These are phyloP conservation scores for Claviceps sp. DNA, from an alignment of 2,329 filamentous ascomycete species.

Conservation along the genomic window DNA sequence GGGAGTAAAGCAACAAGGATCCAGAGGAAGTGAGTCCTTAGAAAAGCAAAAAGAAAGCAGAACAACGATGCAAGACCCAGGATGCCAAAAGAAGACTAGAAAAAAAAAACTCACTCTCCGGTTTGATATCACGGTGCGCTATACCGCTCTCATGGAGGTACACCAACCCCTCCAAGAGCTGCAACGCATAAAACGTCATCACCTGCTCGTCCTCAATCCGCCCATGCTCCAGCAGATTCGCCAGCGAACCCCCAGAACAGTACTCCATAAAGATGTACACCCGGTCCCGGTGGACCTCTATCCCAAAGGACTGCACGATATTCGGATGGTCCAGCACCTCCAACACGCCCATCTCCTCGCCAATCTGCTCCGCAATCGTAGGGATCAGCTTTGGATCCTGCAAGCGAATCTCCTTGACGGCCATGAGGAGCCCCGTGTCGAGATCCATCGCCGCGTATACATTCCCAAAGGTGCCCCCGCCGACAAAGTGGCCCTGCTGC, in stretches of 20 bases:
- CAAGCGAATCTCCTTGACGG: constrained; percentile 93
- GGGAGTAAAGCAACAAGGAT: not conserved
- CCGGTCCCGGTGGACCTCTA: constrained; percentile 94
- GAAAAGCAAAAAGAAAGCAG: not conserved
- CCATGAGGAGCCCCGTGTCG: constrained; percentile 92
- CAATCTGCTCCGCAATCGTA: constrained; percentile 83
- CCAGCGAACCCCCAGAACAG: constrained; percentile 87
- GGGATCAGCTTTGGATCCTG: constrained; percentile 95
- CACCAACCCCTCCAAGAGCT: constrained; percentile 83
- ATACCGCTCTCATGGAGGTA: constrained; percentile 89
- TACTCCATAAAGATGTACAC: constrained; percentile 99
- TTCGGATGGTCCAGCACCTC: constrained; percentile 96
- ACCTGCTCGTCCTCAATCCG: constrained; percentile 97
- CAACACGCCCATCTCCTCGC: constrained; percentile 92
- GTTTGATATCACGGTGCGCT: constrained; percentile 94
- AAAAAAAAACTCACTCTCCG: constrained; percentile 61
- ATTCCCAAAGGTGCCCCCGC: constrained; percentile 91
- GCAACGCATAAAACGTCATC: constrained; percentile 90
- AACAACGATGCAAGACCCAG: not conserved
- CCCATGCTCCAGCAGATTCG: constrained; percentile 81
- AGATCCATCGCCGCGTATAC: constrained; percentile 97
- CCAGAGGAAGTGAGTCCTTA: not conserved
- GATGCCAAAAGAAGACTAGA: not conserved
- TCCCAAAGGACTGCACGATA: constrained; percentile 93
- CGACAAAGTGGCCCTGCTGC: constrained; percentile 98